These are phyloP conservation scores for Planoprotostelium fungivorum DNA, from an alignment of 78 protist genomes.

Conservation along the genomic window DNA sequence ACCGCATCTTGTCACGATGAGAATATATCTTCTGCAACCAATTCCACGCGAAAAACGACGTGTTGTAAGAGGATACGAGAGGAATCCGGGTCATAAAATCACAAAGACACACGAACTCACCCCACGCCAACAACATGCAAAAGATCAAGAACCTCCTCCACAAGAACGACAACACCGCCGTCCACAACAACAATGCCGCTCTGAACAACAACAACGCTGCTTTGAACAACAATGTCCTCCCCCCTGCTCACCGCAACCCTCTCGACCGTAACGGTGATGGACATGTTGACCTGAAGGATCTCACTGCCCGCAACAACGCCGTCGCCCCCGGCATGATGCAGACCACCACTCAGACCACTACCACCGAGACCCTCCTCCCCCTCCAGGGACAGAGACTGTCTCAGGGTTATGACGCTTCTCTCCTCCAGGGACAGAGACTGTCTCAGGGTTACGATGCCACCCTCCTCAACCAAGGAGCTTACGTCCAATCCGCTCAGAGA, in stretches of 20 bases:
- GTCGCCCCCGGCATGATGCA: background rate
- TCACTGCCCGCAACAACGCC: background rate
- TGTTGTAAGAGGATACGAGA: too few relatives aligned
- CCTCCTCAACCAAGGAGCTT: background rate
- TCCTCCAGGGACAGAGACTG: background rate
- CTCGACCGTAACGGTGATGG: background rate
- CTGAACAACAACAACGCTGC: background rate
- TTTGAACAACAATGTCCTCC: too few relatives aligned
- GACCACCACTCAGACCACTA: background rate
- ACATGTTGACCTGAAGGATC: background rate
- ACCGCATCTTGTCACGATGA: too few relatives aligned
- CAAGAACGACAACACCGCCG: background rate
- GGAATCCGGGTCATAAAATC: too few relatives aligned
- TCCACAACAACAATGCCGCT: background rate
- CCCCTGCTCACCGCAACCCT: background rate
- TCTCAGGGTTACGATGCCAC: background rate
- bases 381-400: background rate
- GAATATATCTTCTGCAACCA: too few relatives aligned
- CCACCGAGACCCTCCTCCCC: background rate
- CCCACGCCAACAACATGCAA: background rate
- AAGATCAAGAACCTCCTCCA: background rate
- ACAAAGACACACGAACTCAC: too few relatives aligned
- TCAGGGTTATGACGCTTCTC: background rate
- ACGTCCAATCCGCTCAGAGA: background rate
- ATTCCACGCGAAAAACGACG: too few relatives aligned